Evolutionary conservation across 2,329 filamentous ascomycete species (phyloP), one percentile per base, ranked within the genome.

Genomic region (Chaetomium strumarium): DNA sequence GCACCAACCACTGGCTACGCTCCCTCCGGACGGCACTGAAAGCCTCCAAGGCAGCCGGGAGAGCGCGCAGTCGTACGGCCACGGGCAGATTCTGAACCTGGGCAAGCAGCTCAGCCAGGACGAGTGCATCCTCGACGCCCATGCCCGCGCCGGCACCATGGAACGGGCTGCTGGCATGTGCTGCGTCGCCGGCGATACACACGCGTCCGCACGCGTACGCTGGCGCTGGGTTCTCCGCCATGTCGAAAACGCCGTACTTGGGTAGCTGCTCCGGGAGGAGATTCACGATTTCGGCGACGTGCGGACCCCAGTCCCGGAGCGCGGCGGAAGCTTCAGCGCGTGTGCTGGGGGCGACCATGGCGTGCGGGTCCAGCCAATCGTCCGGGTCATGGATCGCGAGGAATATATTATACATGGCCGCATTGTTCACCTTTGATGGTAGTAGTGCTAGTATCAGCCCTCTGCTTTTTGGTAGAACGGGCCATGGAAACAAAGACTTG

Each of bases 211-310:
- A 66, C 37, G 68, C 64, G 60, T 76, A 82, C 4, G 64, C 66
- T 6, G 70, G 68, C 13, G 72, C 72, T 0, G 76, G 76, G 7
- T 70, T 63, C 17, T 77, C 74, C 13, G 56, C 55, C 67, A 67
- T 68, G 65, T 81, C 77, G 63, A 80, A 81, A 3, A 82, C 68
- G 2, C 73, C 78, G 78, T 78, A 82, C 52, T 77, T 75, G 49
- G 79, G 75, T 9, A 75, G 62, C 43, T 66, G 55, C 13, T 76
- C 72, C 3, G 77, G 72, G 57, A 83, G 70, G 20, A 79, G 61
- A 20, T 64, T 57, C 43, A 72, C 62, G 19, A 76, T 64, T 11
- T 61, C 64, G 8, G 66, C 64, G 0, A 73, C 65, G 1, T 62
- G 59, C 0, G 67, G 57, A 37, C 75, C 72, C 71, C 73, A 81